A percentile compares a stretch with the other conserved stretches of the same genome.
Evolutionary conservation across 2,329 filamentous ascomycete species (phyloP).

Genomic region (Pseudohalonectria lignicola): DNA sequence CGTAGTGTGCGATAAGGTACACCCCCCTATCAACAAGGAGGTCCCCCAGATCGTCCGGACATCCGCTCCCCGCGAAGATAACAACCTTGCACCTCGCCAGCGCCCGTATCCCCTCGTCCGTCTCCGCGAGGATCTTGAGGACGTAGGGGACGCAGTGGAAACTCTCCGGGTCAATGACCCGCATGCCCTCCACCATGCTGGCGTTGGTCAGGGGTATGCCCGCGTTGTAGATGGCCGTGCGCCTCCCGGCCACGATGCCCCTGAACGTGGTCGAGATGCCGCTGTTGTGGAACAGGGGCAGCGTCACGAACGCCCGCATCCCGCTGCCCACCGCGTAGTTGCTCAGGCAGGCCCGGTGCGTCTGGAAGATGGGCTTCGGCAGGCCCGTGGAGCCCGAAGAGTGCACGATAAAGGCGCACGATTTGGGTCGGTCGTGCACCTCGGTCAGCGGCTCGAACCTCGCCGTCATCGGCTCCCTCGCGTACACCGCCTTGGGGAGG

Average conservation of each 20-base stretch:
- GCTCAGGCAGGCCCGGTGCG: conserved; percentile 35
- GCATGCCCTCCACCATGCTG: conserved; percentile 33
- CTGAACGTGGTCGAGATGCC: conserved; percentile 44
- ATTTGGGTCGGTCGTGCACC: conserved; percentile 10
- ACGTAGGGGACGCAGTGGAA: conserved; percentile 54
- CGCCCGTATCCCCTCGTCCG: conserved; percentile 36
- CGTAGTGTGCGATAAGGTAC: conserved; percentile 44
- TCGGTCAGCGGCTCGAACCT: conserved; percentile 1
- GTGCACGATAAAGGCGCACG: conserved; percentile 20
- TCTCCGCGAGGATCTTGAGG: conserved; percentile 51
- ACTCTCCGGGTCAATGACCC: conserved; percentile 32
- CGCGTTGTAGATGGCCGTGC: conserved; percentile 41
- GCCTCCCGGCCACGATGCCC: conserved; percentile 36
- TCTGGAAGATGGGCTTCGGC: conserved; percentile 52
- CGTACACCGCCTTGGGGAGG: background rate
- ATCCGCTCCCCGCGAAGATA: conserved; percentile 32
- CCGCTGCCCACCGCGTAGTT: conserved; percentile 26
- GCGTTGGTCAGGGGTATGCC: conserved; percentile 40
- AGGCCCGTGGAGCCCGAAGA: conserved; percentile 44
- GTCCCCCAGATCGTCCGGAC: conserved; percentile 48
- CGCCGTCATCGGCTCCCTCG: background rate
- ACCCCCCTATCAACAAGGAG: conserved; percentile 39
- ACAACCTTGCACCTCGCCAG: conserved; percentile 17
- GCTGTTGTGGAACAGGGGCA: conserved; percentile 49
- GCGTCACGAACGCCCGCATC: conserved; percentile 40